Evolutionary conservation across 345 rosid species (phyloP).

Genomic region (Schrenkiella parvula): DNA sequence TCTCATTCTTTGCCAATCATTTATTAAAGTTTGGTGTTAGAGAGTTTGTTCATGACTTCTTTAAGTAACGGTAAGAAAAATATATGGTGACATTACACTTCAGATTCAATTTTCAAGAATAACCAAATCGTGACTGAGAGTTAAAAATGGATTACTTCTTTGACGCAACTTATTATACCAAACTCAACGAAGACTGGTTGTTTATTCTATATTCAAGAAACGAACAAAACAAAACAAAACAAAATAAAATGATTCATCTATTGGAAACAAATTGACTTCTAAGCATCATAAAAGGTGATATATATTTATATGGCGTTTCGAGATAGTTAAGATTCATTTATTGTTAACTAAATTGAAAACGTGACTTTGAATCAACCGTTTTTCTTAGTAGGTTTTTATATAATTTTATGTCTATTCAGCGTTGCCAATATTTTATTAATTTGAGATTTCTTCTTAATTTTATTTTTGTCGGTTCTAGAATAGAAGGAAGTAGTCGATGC

Average conservation of each 20-base stretch:
- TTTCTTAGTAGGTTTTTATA: background rate
- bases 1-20: background rate
- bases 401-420: background rate
- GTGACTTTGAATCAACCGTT: constrained; percentile 18
- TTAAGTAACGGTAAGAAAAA: background rate
- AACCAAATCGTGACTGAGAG: background rate
- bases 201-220: background rate
- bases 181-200: background rate
- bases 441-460: background rate
- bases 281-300: constrained; percentile 12
- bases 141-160: background rate
- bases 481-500: background rate
- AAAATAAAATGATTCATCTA: background rate
- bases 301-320: constrained; percentile 7
- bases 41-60: background rate
- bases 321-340: background rate
- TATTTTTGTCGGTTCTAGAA: constrained; percentile 13
- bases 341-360: background rate
- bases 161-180: background rate
- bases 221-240: background rate
- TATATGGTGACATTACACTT: background rate
- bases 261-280: constrained; percentile 2
- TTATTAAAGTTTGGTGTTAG: background rate
- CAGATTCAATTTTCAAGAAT: background rate
- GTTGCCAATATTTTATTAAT: constrained; percentile 25